Base-by-base conservation (phyloP, 352 stramenopile species). In the Globisporangium cystogenes region DNA sequence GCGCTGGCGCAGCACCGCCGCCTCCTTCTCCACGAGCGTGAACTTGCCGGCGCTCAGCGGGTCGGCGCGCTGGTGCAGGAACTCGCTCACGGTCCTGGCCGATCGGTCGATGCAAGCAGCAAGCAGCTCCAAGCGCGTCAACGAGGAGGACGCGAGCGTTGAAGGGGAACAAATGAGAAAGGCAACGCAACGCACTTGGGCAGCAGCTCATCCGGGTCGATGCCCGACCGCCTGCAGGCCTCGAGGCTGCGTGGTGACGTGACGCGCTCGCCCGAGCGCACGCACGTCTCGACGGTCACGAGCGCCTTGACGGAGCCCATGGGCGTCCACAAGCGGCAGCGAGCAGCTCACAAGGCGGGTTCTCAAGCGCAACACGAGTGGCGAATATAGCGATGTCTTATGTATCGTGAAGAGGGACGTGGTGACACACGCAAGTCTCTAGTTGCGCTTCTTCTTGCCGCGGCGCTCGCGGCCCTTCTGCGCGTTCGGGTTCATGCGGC, bases 391-490 rank as follows among this genome's bases (percentile, higher is more conserved):
- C 39, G 23, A 44, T 44, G n/a, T 7, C 21, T 15, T 44, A 44
- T 44, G 39, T n/a, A n/a, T 44, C 39, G 8, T 23, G n/a, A 27
- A 33, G 20, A 47, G 31, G 4, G 26, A 37, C 24, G 39, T 23
- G 16, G 26, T 14, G 23, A n/a, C 1, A 20, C 18, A 6, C n/a
- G 20, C 16, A 56, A 29, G 39, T 40, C 46, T 33, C 57, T 90
- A 86, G 63, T 86, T 88, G 60, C 70, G 74, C 68, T 99, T 98
- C 86, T 98, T 99, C 81, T 99, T 98, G 33, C 96, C 96, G 54
- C 96, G 87, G 54, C 95, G 86, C 66, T 99, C 96, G 44, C 96
- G 88, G 31, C 96, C 96, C 60, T 98, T 98, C 33, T 93, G 82
- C 27, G 93, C 76, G 68, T 99, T 99, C 4, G 95, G 96, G 76